phyloP scores from a whole-genome alignment of 2,329 filamentous ascomycete genomes.

The Taxawa tesnikishii region DNA sequence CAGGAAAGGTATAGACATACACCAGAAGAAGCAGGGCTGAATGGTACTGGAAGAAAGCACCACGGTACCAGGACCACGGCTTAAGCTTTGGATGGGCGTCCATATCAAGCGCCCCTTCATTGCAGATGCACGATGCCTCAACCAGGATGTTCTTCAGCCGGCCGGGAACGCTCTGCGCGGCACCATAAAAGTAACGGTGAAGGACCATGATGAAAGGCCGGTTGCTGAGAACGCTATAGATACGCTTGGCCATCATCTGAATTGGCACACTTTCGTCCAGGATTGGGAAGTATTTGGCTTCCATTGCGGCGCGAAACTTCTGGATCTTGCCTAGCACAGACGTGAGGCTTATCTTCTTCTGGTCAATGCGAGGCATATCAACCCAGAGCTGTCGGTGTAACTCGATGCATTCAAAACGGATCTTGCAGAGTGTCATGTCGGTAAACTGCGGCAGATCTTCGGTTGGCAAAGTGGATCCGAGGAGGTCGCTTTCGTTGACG shows the following conservation, averaged over 20 bases:
- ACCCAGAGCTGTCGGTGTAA: slow-evolving; percentile 59
- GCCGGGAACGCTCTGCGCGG: slow-evolving; percentile 41
- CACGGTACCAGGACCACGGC: slow-evolving; percentile 57
- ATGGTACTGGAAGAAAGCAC: slow-evolving; percentile 63
- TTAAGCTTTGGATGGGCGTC: slow-evolving; percentile 40
- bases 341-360: slow-evolving; percentile 48
- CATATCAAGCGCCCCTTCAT: slow-evolving; percentile 43
- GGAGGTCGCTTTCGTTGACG: slow-evolving; percentile 53
- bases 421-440: slow-evolving; percentile 52
- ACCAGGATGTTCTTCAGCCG: slow-evolving; percentile 53
- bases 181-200: slow-evolving; percentile 50
- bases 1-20: slow-evolving; percentile 50
- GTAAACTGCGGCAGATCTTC: slow-evolving; percentile 48
- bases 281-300: slow-evolving; percentile 52
- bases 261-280: slow-evolving; percentile 48
- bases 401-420: slow-evolving; percentile 62
- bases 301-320: slow-evolving; percentile 51
- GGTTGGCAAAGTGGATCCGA: slow-evolving; percentile 25
- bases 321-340: slow-evolving; percentile 56
- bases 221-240: slow-evolving; percentile 52
- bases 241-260: slow-evolving; percentile 50
- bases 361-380: slow-evolving; percentile 55
- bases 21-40: slow-evolving; percentile 55
- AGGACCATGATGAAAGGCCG: slow-evolving; percentile 55
- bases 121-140: slow-evolving; percentile 41